Base-by-base conservation (phyloP, 129 eudicot genomes). In the Smallanthus sonchifolius region DNA sequence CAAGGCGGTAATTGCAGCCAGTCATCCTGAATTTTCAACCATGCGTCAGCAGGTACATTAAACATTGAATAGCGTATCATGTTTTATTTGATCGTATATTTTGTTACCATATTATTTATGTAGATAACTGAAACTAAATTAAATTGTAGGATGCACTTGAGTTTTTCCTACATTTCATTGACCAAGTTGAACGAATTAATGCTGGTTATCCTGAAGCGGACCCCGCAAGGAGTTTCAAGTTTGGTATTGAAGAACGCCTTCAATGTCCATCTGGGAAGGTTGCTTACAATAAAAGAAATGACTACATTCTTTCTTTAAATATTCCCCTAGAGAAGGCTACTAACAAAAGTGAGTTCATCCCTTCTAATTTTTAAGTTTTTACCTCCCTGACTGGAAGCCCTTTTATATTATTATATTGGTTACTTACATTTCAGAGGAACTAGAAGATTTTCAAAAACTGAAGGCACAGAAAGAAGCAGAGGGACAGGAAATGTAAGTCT, bases 1-100 rank as follows among this genome's bases (percentile, higher is more conserved):
- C 77, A 94, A 94, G 78, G 83, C 97, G 0, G 96, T 94, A 30
- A 94, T 94, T 75, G 96, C 97, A 74, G 96, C 98, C 32, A 94
- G 92, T 71, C 97, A 94, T 77, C 98, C 98, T 36, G 96, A 94
- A 65, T 94, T 94, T 84, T 94, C 98, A 30, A 86, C 98, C 65
- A 94, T 91, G 98, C 87, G 97, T 37, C 98, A 94, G 80, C 98
- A 88, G 97, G 98, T 90, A 76, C 62, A 19, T 66, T 24, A 64
- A 79, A n/a, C 13, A 32, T 15, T 55, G 34, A 49, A 19, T 20
- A 49, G 3, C 4, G 36, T 75, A 60, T 47, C 45, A 11, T 77
- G 35, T 38, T 47, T 20, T 37, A 7, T 49, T 51, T 37, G 54
- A 11, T 28, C 10, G 6, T 55, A 6, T 28, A 0, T 9, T 76